Evolutionary conservation across 2,329 filamentous ascomycete genomes (phyloP), one percentile per base, ranked within the genome.

Genomic region (Thermomyces lanuginosus): DNA sequence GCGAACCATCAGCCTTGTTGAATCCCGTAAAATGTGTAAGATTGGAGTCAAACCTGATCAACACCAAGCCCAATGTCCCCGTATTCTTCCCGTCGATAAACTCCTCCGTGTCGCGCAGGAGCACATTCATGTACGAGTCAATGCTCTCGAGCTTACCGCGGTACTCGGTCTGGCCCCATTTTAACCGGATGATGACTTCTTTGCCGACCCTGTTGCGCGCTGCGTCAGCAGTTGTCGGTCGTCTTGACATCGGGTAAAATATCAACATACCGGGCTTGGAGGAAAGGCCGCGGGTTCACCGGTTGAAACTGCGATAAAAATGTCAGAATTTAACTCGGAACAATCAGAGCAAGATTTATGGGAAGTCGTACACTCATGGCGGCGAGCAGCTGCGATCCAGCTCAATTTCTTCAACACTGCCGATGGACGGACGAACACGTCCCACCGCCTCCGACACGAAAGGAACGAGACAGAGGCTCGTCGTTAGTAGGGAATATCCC

Each of bases 51-150:
- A 56, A 91, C 77, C 86, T 66, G 47, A 98, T 95, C 44, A 98
- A 56, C 23, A 98, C 84, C 57, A 92, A 78, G 5, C 89, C 89
- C 39, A 98, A 60, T 25, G 71, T 71, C 31, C 83, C 86, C 18
- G 77, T 82, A 51, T 72, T 75, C 66, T 91, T 79, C 41, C 81
- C 76, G 49, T 83, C 73, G 47, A 92, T 79, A 58, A 76, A 93
- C 57, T 98, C 89, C 58, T 92, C 80, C 27, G 86, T 84, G 44
- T 77, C 76, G 39, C 75, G 73, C 37, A 98, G 69, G 60, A 95
- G 83, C 38, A 98, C 74, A 63, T 98, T 98, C 86, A 98, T 95
- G 64, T 98, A 98, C 49, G 79, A 83, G 61, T 98, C 89, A 48
- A 92, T 80, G 44, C 78, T 86, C 48, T 92, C 79, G 36, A 98